Base-by-base conservation (phyloP, 768 basidiomycete species). In the Macrocybe gigantea region DNA sequence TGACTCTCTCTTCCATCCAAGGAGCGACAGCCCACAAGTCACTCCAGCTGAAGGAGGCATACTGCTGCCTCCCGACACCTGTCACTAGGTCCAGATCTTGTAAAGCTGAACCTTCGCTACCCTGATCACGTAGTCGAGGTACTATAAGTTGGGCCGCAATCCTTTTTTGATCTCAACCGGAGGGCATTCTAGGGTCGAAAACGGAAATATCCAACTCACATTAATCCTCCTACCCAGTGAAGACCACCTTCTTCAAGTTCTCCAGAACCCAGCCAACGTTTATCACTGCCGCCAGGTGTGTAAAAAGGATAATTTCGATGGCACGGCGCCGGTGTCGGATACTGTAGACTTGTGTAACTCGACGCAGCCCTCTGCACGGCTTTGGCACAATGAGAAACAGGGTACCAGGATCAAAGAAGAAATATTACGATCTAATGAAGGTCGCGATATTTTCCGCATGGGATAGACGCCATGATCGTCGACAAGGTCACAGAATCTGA, bases 11-110 rank as follows among this genome's bases (percentile, higher is more conserved):
- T 49, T 82, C 75, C 69, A 91, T 76, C 89, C 89, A 91, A 3
- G 87, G 89, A 35, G 88, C 85, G 49, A 90, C 78, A 32, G 79
- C 73, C 59, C 73, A 72, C 35, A 92, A 64, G 60, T 91, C 89
- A 13, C 68, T 66, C 80, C 80, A 84, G 0, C 73, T 75, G 50
- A 91, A 80, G 8, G 86, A 88, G 6, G 78, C 79, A 60, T 82
- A 90, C 42, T 82, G 84, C 12, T 68, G 69, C 37, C 79, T 68
- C 42, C 77, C 72, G 3, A 71, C 58, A 11, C 73, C 76, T 14
- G 66, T 58, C 22, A 78, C 65, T 8, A 79, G 66, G 53, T 76
- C 78, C 15, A 70, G 54, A 41, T 78, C 80, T 55, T 75, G 80
- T 8, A 72, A 57, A 10, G 61, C 62, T 12, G 57, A 60, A 49